phyloP scores from a whole-genome alignment of 2,329 filamentous ascomycete species.

The Paraconiothyrium brasiliense region DNA sequence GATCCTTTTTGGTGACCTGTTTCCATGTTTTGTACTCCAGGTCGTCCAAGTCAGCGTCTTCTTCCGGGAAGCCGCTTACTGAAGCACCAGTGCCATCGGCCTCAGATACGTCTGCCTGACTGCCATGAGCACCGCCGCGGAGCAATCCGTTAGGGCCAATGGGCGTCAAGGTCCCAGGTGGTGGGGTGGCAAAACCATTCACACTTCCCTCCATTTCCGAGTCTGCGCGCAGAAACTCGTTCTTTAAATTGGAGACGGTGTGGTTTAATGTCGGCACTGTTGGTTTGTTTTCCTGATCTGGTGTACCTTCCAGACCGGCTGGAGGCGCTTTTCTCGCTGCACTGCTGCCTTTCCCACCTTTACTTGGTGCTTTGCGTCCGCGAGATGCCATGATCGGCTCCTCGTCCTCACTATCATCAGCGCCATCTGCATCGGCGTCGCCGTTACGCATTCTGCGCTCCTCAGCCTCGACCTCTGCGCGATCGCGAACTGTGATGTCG shows the following conservation, averaged over 20 bases:
- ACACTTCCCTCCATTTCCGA: conserved; percentile 85
- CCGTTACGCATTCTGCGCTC: conserved; percentile 81
- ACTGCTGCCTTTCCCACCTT: conserved; percentile 73
- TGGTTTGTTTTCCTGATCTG: conserved; percentile 78
- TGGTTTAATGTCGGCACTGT: conserved; percentile 65
- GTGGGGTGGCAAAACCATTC: conserved; percentile 87
- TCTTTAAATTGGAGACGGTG: conserved; percentile 60
- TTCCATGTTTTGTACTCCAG: conserved; percentile 97
- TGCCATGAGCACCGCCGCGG: conserved; percentile 66
- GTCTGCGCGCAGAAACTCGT: conserved; percentile 67
- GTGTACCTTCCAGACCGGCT: conserved; percentile 81
- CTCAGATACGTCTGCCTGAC: conserved; percentile 86
- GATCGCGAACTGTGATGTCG: conserved; percentile 87
- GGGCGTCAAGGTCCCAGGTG: conserved; percentile 80
- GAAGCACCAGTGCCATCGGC: conserved; percentile 77
- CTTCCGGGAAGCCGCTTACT: conserved; percentile 73
- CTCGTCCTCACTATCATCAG: conserved; percentile 88
- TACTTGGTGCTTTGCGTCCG: conserved; percentile 84
- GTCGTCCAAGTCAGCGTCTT: conserved; percentile 87
- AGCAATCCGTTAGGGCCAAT: conserved; percentile 73
- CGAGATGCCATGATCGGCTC: conserved; percentile 98
- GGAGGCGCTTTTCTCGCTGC: conserved; percentile 76
- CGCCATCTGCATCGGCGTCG: conserved; percentile 81
- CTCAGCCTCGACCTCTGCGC: conserved; percentile 84
- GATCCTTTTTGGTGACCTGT: conserved; percentile 96